phyloP scores from a whole-genome alignment of 805 yeast species.

The Schizosaccharomyces pombe region DNA sequence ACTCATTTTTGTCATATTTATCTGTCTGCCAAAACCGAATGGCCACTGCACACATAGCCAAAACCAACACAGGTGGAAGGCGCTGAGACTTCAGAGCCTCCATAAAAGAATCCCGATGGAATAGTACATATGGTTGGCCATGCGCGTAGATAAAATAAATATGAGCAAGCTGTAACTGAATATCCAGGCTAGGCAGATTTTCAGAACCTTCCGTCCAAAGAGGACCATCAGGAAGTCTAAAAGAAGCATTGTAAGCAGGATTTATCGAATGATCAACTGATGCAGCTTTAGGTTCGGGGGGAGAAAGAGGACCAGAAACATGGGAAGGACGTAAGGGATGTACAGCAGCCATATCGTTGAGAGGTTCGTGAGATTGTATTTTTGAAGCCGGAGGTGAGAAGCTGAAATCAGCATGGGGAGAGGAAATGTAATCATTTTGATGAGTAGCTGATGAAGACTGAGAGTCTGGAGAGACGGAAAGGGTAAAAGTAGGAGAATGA shows the following conservation, averaged over 20 bases:
- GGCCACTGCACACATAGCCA: not conserved
- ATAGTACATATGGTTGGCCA: not conserved
- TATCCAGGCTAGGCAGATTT: not conserved
- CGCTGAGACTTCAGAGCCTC: conserved; percentile 1
- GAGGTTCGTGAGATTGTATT: no score
- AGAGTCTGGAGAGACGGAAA: no score
- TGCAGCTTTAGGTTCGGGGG: not conserved
- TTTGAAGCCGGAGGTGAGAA: no score
- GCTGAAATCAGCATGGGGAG: no score
- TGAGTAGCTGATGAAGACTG: no score
- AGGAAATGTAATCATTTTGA: no score
- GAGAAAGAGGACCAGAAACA: no score
- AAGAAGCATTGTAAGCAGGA: not conserved
- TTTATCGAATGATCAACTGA: not conserved
- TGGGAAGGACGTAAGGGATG: no score
- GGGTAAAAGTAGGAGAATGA: no score
- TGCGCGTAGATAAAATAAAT: not conserved
- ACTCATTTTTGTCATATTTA: not conserved
- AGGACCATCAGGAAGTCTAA: not conserved
- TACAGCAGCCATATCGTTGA: no score
- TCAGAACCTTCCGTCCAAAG: not conserved
- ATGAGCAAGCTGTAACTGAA: not conserved
- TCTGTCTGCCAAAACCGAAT: not conserved
- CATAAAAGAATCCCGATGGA: conserved; percentile 1
- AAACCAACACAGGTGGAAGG: not conserved